These are phyloP conservation scores for Hibiscus tridactylites DNA, from an alignment of 345 rosid genomes.

Conservation along the genomic window DNA sequence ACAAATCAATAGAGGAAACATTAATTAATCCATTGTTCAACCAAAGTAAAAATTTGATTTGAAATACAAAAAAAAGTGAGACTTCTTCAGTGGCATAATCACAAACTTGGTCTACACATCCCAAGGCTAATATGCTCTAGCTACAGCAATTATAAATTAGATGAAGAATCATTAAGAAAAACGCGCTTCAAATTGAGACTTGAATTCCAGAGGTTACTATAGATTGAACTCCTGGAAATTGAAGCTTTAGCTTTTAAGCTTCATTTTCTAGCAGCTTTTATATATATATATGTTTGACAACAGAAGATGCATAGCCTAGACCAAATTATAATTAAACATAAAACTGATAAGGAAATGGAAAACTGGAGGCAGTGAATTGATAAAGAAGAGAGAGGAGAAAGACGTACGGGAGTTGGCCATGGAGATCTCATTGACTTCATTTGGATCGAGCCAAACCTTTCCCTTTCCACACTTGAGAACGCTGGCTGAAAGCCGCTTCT, in stretches of 20 bases:
- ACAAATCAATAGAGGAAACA: background rate
- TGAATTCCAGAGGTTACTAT: background rate
- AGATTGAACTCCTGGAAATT: background rate
- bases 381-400: background rate
- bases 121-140: background rate
- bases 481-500: constrained; percentile 15
- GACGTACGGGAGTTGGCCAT: constrained; percentile 7
- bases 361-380: too few species aligned
- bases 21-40: background rate
- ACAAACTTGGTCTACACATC: background rate
- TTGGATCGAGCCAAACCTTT: background rate
- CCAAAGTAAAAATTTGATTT: background rate
- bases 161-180: too few species aligned
- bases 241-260: background rate
- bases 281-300: too few species aligned
- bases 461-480: background rate
- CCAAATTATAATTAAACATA: background rate
- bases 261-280: too few species aligned
- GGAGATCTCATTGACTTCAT: background rate
- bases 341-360: background rate
- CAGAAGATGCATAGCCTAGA: too few species aligned
- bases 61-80: too few species aligned
- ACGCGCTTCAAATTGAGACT: too few species aligned
- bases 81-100: background rate
- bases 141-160: background rate